Evolutionary conservation across 805 yeast genomes (phyloP).

Genomic region (Hemisphaericaspora nanyangensis): DNA sequence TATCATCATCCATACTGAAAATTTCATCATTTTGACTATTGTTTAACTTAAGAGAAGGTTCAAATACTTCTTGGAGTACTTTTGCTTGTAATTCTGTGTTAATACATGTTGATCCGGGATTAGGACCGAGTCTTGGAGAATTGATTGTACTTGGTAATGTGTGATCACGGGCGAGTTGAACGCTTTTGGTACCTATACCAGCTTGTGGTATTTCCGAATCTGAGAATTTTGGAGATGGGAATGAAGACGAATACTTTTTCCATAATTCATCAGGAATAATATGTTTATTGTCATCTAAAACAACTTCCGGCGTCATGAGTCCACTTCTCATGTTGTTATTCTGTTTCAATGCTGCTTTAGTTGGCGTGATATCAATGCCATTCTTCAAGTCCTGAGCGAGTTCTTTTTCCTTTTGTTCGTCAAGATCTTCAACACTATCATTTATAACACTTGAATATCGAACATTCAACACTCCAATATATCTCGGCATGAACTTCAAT

Average conservation of each 20-base stretch:
- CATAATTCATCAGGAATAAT: slow-evolving; percentile 81
- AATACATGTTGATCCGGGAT: slow-evolving; percentile 29
- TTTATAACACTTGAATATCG: slow-evolving; percentile 58
- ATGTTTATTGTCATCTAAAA: slow-evolving; percentile 85
- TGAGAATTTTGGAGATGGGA: slow-evolving; percentile 15
- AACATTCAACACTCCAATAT: slow-evolving; percentile 91
- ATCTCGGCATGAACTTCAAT: slow-evolving; percentile 83
- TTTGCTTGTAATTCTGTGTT: slow-evolving; percentile 38
- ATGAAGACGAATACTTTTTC: slow-evolving; percentile 49
- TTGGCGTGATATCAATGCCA: neutral
- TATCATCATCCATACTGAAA: slow-evolving; percentile 11
- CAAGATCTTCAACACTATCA: slow-evolving; percentile 16
- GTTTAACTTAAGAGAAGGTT: slow-evolving; percentile 16
- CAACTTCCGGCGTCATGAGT: slow-evolving; percentile 62
- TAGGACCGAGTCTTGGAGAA: slow-evolving; percentile 10
- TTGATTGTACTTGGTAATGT: slow-evolving; percentile 8
- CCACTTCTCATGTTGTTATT: neutral
- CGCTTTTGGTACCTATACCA: neutral
- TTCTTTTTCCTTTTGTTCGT: neutral
- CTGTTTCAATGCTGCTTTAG: neutral
- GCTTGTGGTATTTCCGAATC: slow-evolving; percentile 1
- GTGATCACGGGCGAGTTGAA: slow-evolving; percentile 3
- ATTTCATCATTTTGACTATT: slow-evolving; percentile 25
- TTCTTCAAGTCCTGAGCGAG: neutral
- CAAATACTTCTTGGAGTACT: slow-evolving; percentile 36